phyloP scores from a whole-genome alignment of 306 rosid genomes.

The Malus orientalis region DNA sequence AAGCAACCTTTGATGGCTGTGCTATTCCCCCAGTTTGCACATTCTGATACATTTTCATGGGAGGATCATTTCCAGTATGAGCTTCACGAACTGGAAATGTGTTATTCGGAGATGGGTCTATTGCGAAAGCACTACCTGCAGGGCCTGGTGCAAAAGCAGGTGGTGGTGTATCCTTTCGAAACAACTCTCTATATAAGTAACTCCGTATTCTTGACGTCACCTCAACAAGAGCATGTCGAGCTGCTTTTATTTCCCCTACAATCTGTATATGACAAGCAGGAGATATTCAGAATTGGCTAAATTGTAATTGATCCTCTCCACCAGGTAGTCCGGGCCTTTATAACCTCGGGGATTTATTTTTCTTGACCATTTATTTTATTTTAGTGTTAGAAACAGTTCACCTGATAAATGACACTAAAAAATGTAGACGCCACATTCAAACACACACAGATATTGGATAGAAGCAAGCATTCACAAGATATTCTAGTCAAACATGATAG shows the following conservation, averaged over 20 bases:
- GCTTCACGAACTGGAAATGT: conserved; percentile 38
- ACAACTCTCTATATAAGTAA: conserved; percentile 65
- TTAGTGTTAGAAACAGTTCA: conserved; percentile 5
- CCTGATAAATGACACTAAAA: not conserved
- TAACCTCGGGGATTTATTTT: conserved; percentile 8
- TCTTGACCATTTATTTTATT: not conserved
- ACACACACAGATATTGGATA: not conserved
- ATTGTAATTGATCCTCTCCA: conserved; percentile 4
- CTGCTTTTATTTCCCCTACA: conserved; percentile 86
- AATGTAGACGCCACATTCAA: not conserved
- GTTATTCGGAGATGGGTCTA: conserved; percentile 44
- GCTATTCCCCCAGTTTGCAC: conserved; percentile 37
- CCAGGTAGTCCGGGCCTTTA: conserved; percentile 3
- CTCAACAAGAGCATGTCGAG: conserved; percentile 89
- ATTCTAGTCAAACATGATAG: not conserved
- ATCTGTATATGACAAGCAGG: conserved; percentile 45
- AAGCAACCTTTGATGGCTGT: conserved; percentile 53
- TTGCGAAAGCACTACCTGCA: conserved; percentile 18
- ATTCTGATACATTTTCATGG: conserved; percentile 40
- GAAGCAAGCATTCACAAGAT: conserved; percentile 1
- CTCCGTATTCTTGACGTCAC: conserved; percentile 82
- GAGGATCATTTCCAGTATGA: conserved; percentile 32
- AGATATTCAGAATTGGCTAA: conserved; percentile 14
- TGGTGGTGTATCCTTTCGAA: conserved; percentile 53
- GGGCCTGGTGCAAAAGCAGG: conserved; percentile 34